Conservation (phyloP, 345 rosid genomes). For the Moricandia arvensis region DNA sequence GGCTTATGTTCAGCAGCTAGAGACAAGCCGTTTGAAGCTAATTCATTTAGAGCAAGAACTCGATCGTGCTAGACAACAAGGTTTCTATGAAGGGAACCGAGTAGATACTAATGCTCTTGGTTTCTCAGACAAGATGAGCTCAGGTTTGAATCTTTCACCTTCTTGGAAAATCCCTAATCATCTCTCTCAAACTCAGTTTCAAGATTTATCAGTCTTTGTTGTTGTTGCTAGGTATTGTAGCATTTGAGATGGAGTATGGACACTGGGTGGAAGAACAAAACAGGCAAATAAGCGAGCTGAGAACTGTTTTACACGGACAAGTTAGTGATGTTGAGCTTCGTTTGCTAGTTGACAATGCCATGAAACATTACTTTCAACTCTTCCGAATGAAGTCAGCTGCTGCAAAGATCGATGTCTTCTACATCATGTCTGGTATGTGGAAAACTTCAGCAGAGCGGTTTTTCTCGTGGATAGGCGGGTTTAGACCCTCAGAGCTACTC, state of each 20-base stretch:
- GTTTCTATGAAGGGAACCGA: constrained; percentile 54
- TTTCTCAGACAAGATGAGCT: constrained; percentile 49
- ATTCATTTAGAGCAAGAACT: constrained; percentile 88
- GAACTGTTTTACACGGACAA: constrained; percentile 60
- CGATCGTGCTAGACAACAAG: constrained; percentile 75
- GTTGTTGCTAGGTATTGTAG: constrained; percentile 52
- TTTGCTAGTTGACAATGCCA: constrained; percentile 58
- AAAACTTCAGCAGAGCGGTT: constrained; percentile 84
- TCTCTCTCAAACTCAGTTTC: neutral
- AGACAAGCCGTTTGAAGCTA: constrained; percentile 83
- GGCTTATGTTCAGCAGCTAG: constrained; percentile 98
- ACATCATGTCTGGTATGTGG: constrained; percentile 87
- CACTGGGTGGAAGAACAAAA: constrained; percentile 84
- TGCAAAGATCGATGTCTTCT: constrained; percentile 78
- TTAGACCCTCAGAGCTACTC: constrained; percentile 89
- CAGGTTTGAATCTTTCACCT: constrained; percentile 52
- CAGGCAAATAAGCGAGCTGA: constrained; percentile 57
- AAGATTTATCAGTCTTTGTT: neutral
- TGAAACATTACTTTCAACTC: constrained; percentile 79
- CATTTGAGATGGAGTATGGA: constrained; percentile 88
- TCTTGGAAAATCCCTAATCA: neutral
- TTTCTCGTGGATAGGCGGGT: constrained; percentile 96
- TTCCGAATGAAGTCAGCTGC: constrained; percentile 77
- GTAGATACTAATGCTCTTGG: constrained; percentile 52
- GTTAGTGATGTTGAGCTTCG: constrained; percentile 59